phyloP scores from a whole-genome alignment of 2,329 filamentous ascomycete species.

The Fusarium illudens region DNA sequence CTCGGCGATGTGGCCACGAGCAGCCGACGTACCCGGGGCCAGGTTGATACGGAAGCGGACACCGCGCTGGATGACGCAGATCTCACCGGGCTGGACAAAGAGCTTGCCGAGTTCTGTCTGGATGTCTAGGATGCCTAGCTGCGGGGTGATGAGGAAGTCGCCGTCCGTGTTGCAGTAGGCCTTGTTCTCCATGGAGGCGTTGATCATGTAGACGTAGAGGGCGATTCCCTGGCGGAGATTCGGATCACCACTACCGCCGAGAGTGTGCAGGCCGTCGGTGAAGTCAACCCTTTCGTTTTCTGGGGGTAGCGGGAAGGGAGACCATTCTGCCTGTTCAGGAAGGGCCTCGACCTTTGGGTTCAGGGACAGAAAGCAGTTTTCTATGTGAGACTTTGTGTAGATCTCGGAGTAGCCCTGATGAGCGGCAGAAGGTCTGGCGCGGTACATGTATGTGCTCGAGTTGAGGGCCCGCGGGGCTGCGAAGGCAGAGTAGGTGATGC shows the following conservation, averaged over 20 bases:
- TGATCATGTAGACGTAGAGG: conserved; percentile 15
- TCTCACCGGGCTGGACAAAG: conserved; percentile 8
- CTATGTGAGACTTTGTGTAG: conserved; percentile 14
- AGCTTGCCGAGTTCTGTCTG: conserved; percentile 17
- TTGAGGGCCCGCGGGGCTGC: conserved; percentile 11
- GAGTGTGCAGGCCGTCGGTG: conserved; percentile 14
- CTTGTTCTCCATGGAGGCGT: conserved; percentile 2
- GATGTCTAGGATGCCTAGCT: conserved; percentile 7
- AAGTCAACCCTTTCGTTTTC: conserved; percentile 8
- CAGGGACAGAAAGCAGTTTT: conserved; percentile 20
- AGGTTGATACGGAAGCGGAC: conserved; percentile 4
- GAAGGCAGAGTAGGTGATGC: conserved; percentile 27
- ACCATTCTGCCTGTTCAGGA: conserved; percentile 17
- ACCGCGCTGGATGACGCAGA: conserved; percentile 5
- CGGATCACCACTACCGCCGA: conserved; percentile 13
- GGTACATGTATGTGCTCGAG: conserved; percentile 20
- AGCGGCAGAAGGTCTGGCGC: conserved; percentile 13
- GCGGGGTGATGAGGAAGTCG: conserved; percentile 19
- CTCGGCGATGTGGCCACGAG: conserved; percentile 9
- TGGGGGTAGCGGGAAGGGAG: conserved; percentile 7
- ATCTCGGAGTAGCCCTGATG: conserved; percentile 1
- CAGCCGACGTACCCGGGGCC: rapidly evolving
- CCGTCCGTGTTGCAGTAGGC: conserved; percentile 21
- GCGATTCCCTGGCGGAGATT: conserved; percentile 13
- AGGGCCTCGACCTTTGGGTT: conserved; percentile 10